phyloP scores from a whole-genome alignment of 768 basidiomycete species.

The Lentinula lateritia region DNA sequence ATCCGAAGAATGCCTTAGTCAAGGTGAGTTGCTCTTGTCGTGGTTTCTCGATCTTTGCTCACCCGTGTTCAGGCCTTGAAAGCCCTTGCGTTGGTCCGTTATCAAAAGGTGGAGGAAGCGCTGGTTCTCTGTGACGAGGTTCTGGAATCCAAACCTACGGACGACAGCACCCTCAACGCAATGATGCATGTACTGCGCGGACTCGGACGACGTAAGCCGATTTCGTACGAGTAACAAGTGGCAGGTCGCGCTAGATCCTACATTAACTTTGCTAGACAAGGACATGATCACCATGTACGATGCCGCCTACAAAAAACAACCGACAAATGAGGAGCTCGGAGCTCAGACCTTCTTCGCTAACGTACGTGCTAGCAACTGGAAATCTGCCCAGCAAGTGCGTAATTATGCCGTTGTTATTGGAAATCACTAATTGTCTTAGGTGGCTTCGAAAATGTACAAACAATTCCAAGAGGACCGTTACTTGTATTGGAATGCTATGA shows the following conservation, averaged over 20 bases:
- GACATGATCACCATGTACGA: slow-evolving; percentile 85
- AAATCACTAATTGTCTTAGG: slow-evolving; percentile 29
- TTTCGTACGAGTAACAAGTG: not conserved
- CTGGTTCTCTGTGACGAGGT: slow-evolving; percentile 77
- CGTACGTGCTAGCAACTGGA: slow-evolving; percentile 77
- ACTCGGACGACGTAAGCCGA: slow-evolving; percentile 56
- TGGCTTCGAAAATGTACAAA: slow-evolving; percentile 78
- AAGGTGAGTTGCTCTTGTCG: slow-evolving; percentile 42
- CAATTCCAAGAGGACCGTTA: slow-evolving; percentile 80
- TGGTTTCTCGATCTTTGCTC: slow-evolving; percentile 10
- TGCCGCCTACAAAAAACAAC: slow-evolving; percentile 78
- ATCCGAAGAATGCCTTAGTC: slow-evolving; percentile 65
- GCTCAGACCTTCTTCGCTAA: slow-evolving; percentile 84
- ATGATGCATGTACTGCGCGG: slow-evolving; percentile 83
- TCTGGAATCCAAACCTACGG: slow-evolving; percentile 63
- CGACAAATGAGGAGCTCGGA: slow-evolving; percentile 77
- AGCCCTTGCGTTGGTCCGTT: slow-evolving; percentile 77
- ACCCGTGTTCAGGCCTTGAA: slow-evolving; percentile 59
- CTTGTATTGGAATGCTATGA: slow-evolving; percentile 79
- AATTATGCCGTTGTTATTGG: not conserved
- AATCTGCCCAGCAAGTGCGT: slow-evolving; percentile 73
- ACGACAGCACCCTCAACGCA: slow-evolving; percentile 68
- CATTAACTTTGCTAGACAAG: slow-evolving; percentile 38
- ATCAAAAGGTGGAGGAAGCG: slow-evolving; percentile 83
- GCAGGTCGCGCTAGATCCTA: not conserved